phyloP scores from a whole-genome alignment of 2,329 filamentous ascomycete genomes.

The Colletotrichum melonis region DNA sequence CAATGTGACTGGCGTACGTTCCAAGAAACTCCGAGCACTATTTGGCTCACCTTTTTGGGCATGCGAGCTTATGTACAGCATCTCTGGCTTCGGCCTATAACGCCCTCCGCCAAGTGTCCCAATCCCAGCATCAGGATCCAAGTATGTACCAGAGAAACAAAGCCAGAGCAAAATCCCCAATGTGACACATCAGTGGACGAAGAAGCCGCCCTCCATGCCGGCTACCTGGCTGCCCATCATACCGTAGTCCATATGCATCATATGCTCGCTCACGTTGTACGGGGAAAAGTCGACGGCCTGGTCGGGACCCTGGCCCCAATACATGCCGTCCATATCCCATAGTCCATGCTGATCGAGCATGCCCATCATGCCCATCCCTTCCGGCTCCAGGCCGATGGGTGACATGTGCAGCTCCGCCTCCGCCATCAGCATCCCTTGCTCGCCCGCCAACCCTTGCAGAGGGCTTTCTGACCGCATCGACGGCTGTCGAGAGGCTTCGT shows the following conservation, averaged over 20 bases:
- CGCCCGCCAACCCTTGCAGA: slow-evolving; percentile 45
- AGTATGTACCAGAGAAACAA: slow-evolving; percentile 3
- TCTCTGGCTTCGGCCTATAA: not conserved
- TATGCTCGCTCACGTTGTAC: slow-evolving; percentile 46
- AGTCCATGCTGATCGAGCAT: slow-evolving; percentile 65
- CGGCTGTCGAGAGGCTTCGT: slow-evolving; percentile 64
- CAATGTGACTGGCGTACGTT: slow-evolving; percentile 4
- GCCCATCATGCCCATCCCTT: slow-evolving; percentile 62
- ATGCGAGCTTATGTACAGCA: not conserved
- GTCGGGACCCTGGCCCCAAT: slow-evolving; percentile 59
- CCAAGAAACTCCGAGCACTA: not conserved
- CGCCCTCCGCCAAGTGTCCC: not conserved
- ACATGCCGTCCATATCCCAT: slow-evolving; percentile 68
- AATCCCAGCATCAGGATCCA: not conserved
- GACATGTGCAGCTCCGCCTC: slow-evolving; percentile 60
- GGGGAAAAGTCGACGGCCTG: slow-evolving; percentile 37
- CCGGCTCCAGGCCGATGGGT: slow-evolving; percentile 62
- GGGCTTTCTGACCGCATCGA: slow-evolving; percentile 44
- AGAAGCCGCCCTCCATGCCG: slow-evolving; percentile 54
- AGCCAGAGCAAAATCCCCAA: not conserved
- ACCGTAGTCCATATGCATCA: slow-evolving; percentile 50
- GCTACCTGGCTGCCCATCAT: slow-evolving; percentile 50
- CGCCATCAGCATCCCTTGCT: slow-evolving; percentile 49
- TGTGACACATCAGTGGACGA: slow-evolving; percentile 50
- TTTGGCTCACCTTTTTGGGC: not conserved